Evolutionary conservation across 768 basidiomycete genomes (phyloP).

Genomic region (Podaxis sp.): DNA sequence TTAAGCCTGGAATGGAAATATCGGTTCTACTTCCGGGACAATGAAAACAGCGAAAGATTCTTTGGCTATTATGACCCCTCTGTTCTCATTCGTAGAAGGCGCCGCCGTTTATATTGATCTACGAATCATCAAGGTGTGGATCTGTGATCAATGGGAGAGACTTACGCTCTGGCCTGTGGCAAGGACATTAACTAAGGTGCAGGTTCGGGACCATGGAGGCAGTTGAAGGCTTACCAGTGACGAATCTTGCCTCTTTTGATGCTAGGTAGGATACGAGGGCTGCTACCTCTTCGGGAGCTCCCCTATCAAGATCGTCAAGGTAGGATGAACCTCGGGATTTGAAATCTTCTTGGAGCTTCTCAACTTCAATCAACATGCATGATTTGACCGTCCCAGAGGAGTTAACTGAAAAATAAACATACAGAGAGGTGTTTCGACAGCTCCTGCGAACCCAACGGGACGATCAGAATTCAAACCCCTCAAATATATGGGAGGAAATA

Average conservation of each 20-base stretch:
- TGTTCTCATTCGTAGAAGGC: constrained; percentile 13
- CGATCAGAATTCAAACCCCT: not conserved
- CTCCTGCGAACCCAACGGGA: not conserved
- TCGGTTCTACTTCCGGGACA: not conserved
- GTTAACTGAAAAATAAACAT: not conserved
- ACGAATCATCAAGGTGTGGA: not conserved
- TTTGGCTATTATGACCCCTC: constrained; percentile 7
- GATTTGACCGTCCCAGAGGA: not conserved
- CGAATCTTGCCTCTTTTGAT: constrained; percentile 21
- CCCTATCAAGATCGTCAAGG: not conserved
- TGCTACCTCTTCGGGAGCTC: constrained; percentile 19
- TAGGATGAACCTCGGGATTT: not conserved
- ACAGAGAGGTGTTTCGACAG: constrained; percentile 11
- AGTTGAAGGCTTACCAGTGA: constrained; percentile 18
- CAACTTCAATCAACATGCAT: not conserved
- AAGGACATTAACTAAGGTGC: not conserved
- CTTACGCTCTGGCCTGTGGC: constrained; percentile 1
- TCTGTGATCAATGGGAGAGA: not conserved
- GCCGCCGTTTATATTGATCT: constrained; percentile 16
- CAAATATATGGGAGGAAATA: too few species aligned
- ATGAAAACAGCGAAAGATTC: not conserved
- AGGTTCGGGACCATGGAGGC: not conserved
- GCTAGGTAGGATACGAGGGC: constrained; percentile 23
- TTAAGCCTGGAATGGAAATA: not conserved
- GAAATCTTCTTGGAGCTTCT: not conserved